phyloP scores from a whole-genome alignment of 2,329 filamentous ascomycete species.

The Neonectria faginata region DNA sequence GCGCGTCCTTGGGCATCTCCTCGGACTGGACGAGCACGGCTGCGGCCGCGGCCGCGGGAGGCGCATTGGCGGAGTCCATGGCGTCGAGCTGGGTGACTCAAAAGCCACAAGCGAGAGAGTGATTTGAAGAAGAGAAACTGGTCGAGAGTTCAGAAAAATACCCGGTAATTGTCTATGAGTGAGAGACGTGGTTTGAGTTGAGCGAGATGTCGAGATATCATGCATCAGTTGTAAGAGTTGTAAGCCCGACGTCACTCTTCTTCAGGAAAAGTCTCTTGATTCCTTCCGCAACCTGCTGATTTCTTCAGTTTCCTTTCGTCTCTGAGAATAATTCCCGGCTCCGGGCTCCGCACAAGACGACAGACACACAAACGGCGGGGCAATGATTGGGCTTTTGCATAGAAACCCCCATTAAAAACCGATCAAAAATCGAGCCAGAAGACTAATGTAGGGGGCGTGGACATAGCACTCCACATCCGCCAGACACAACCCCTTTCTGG shows the following conservation, averaged over 20 bases:
- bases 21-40: conserved; percentile 89
- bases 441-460: conserved; percentile 27
- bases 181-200: neutral
- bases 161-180: neutral
- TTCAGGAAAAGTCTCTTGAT: neutral
- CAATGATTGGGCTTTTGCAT: conserved; percentile 7
- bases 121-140: conserved; percentile 17
- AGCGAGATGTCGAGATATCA: neutral
- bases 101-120: conserved; percentile 14
- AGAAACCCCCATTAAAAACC: conserved; percentile 1
- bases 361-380: conserved; percentile 17
- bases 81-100: conserved; percentile 7
- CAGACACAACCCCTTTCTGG: conserved; percentile 26
- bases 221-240: conserved; percentile 1
- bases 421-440: neutral
- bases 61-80: conserved; percentile 55
- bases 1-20: conserved; percentile 81
- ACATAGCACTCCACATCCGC: conserved; percentile 28
- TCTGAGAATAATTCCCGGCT: conserved; percentile 30
- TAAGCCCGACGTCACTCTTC: conserved; percentile 16
- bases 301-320: conserved; percentile 2
- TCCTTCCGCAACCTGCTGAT: conserved; percentile 8
- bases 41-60: conserved; percentile 75
- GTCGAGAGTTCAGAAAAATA: neutral
- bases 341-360: conserved; percentile 35